phyloP scores from a whole-genome alignment of 2,329 filamentous ascomycete species.

The Cercospora canescens region DNA sequence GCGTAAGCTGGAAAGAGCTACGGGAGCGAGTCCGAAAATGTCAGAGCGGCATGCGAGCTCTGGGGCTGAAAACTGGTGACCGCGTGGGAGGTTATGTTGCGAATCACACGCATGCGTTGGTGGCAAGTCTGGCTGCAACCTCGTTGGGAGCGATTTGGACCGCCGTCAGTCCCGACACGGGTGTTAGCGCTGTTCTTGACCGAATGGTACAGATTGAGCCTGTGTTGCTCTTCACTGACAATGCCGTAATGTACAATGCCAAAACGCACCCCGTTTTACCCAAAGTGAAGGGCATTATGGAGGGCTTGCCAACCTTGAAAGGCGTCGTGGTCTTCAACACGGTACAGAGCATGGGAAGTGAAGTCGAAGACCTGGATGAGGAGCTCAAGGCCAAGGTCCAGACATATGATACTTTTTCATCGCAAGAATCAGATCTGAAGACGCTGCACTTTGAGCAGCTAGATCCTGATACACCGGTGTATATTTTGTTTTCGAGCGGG shows the following conservation, averaged over 20 bases:
- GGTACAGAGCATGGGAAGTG: conserved; percentile 46
- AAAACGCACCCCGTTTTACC: conserved; percentile 77
- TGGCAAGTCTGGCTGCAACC: conserved; percentile 83
- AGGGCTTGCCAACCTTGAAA: conserved; percentile 65
- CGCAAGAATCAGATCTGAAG: conserved; percentile 39
- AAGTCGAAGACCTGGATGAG: conserved; percentile 27
- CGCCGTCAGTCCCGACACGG: conserved; percentile 87
- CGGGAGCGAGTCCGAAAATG: conserved; percentile 75
- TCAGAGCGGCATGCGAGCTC: conserved; percentile 66
- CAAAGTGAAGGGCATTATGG: conserved; percentile 77
- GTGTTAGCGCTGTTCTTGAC: conserved; percentile 87
- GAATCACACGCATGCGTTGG: conserved; percentile 83
- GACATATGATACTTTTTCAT: conserved; percentile 33
- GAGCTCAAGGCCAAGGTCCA: conserved; percentile 21
- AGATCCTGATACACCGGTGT: conserved; percentile 82
- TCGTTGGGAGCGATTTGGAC: conserved; percentile 90
- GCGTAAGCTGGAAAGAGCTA: conserved; percentile 75
- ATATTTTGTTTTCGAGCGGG: conserved; percentile 90
- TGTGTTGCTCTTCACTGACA: conserved; percentile 80
- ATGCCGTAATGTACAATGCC: conserved; percentile 86
- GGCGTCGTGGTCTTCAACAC: conserved; percentile 75
- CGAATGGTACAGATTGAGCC: conserved; percentile 83
- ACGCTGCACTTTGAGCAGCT: conserved; percentile 69
- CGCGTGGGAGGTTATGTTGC: conserved; percentile 75
- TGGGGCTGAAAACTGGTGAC: conserved; percentile 63